These are phyloP conservation scores for Lasiodiplodia hormozganensis DNA, from an alignment of 2,329 filamentous ascomycete genomes.

Conservation along the genomic window DNA sequence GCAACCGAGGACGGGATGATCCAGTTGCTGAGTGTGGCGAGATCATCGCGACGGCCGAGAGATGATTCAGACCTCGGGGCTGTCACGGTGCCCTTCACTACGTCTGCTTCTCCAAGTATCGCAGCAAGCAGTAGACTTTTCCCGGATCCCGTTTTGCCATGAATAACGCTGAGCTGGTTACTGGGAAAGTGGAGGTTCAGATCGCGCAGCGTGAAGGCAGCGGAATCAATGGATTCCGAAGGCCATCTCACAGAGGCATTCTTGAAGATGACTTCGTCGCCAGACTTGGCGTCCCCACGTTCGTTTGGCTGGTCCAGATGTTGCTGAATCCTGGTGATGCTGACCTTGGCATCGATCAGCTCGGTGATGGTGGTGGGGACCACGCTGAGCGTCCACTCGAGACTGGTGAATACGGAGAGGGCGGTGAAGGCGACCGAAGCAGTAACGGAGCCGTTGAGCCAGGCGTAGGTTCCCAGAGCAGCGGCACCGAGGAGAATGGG, in stretches of 20 bases:
- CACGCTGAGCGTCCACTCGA: slow-evolving; percentile 73
- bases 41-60: no score
- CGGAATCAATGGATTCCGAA: slow-evolving; percentile 59
- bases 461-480: slow-evolving; percentile 72
- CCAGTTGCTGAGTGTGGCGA: not conserved
- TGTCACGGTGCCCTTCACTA: slow-evolving; percentile 68
- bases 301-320: slow-evolving; percentile 74
- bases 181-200: slow-evolving; percentile 71
- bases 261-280: slow-evolving; percentile 70
- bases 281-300: slow-evolving; percentile 57
- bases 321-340: slow-evolving; percentile 71
- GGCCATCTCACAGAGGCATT: slow-evolving; percentile 77
- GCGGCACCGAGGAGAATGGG: slow-evolving; percentile 76
- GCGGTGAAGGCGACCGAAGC: slow-evolving; percentile 82
- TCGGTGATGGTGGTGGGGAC: slow-evolving; percentile 77
- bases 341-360: slow-evolving; percentile 75
- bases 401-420: slow-evolving; percentile 74
- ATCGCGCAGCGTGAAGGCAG: slow-evolving; percentile 70
- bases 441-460: slow-evolving; percentile 66
- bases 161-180: slow-evolving; percentile 74
- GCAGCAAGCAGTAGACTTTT: slow-evolving; percentile 78
- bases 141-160: slow-evolving; percentile 77
- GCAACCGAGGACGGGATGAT: slow-evolving; percentile 49
- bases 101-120: slow-evolving; percentile 76
- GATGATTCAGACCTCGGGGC: not conserved